These are phyloP conservation scores for Pyricularia pennisetigena DNA, from an alignment of 2,329 filamentous ascomycete species.

Conservation along the genomic window DNA sequence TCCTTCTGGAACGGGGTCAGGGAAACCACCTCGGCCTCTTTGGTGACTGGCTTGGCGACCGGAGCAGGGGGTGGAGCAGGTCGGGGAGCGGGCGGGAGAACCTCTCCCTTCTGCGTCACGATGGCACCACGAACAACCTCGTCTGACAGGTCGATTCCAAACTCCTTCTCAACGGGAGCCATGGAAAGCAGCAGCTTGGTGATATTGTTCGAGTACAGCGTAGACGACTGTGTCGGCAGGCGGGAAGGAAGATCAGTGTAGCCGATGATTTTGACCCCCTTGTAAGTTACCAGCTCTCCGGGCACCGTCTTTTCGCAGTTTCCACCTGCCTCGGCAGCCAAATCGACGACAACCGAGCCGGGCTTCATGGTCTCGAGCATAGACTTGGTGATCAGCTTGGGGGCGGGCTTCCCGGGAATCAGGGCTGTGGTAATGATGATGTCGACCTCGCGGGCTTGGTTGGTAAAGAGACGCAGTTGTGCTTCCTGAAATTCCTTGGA, in stretches of 20 bases:
- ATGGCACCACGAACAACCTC: conserved; percentile 82
- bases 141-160: conserved; percentile 70
- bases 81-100: conserved; percentile 66
- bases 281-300: conserved; percentile 59
- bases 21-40: conserved; percentile 52
- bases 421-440: conserved; percentile 90
- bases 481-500: conserved; percentile 88
- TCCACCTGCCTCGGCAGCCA: conserved; percentile 79
- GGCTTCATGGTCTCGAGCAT: conserved; percentile 83
- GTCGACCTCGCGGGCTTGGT: conserved; percentile 79
- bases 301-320: conserved; percentile 78
- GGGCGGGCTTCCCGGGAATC: conserved; percentile 75
- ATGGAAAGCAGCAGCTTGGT: conserved; percentile 82
- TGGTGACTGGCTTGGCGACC: conserved; percentile 31
- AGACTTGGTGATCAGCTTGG: conserved; percentile 71
- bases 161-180: conserved; percentile 65
- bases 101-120: conserved; percentile 66
- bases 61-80: conserved; percentile 50
- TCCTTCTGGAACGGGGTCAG: conserved; percentile 77
- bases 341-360: conserved; percentile 78
- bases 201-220: conserved; percentile 88
- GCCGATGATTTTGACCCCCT: conserved; percentile 76
- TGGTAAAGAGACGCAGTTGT: conserved; percentile 85
- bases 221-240: conserved; percentile 80
- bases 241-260: conserved; percentile 85